phyloP scores from a whole-genome alignment of 2,329 filamentous ascomycete species.

The Paecilomyces sp. region DNA sequence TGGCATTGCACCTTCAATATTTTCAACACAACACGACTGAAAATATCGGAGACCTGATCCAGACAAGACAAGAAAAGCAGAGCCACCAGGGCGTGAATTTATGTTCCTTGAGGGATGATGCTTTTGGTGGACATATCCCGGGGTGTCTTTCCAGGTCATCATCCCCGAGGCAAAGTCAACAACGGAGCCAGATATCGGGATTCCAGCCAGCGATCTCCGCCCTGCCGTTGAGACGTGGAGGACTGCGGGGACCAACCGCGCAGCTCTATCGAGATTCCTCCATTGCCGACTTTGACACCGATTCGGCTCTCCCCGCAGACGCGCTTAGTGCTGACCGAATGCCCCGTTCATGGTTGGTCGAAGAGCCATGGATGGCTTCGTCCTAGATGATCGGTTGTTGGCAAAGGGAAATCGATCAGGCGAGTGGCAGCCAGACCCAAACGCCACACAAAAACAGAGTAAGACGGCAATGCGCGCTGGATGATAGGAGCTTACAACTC shows the following conservation, averaged over 20 bases:
- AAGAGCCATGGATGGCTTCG: no score
- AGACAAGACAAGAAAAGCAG: not conserved
- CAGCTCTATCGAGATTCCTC: not conserved
- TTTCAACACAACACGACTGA: not conserved
- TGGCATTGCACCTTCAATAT: not conserved
- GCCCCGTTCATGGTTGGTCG: no score
- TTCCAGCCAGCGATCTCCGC: conserved; percentile 1
- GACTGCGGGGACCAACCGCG: not conserved
- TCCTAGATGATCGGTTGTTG: no score
- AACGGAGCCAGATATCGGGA: conserved; percentile 16
- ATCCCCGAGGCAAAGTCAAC: conserved; percentile 17
- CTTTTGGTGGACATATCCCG: not conserved
- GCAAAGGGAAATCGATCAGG: not conserved
- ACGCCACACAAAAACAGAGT: not conserved
- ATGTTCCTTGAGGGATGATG: not conserved
- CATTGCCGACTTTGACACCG: not conserved
- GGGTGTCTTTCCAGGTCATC: not conserved
- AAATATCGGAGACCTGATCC: not conserved
- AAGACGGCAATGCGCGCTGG: not conserved
- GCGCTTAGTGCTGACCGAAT: not conserved
- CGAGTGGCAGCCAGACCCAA: not conserved
- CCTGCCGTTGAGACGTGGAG: not conserved
- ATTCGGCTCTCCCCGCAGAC: not conserved
- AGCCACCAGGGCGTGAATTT: not conserved
- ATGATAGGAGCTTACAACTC: not conserved